Evolutionary conservation across 129 eudicot species (phyloP).

Genomic region (Flaveria bidentis): DNA sequence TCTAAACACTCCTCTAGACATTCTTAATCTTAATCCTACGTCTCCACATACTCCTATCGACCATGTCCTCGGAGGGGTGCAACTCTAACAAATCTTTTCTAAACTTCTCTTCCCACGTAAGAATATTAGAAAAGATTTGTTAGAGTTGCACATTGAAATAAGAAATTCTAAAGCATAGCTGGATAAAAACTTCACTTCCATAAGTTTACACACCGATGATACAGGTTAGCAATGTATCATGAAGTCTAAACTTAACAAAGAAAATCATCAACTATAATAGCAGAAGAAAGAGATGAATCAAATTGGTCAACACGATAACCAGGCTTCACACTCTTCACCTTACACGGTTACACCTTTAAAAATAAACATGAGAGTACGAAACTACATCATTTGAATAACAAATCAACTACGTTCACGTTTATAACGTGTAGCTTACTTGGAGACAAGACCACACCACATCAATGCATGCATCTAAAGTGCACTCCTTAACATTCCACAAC

Average conservation of each 20-base stretch:
- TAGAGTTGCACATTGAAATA: neutral
- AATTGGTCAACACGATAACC: neutral
- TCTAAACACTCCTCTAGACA: no score
- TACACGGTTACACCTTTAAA: neutral
- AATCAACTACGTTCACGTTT: neutral
- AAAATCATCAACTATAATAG: neutral
- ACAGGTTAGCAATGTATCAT: neutral
- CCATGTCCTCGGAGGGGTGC: no score
- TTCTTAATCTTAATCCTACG: no score
- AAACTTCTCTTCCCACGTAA: no score
- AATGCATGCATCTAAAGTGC: neutral
- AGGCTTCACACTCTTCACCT: neutral
- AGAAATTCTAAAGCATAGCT: neutral
- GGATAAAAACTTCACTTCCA: neutral
- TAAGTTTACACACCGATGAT: neutral
- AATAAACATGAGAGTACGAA: neutral
- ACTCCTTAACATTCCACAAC: slow-evolving; percentile 4
- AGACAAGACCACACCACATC: neutral
- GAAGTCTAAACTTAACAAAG: neutral
- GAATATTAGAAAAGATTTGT: no score
- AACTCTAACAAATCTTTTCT: no score
- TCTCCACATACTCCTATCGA: no score
- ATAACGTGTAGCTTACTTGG: neutral
- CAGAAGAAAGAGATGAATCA: neutral
- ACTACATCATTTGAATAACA: neutral